Evolutionary conservation across 73 alveolate genomes (phyloP).

Genomic region (Symbiodinium pilosum): DNA sequence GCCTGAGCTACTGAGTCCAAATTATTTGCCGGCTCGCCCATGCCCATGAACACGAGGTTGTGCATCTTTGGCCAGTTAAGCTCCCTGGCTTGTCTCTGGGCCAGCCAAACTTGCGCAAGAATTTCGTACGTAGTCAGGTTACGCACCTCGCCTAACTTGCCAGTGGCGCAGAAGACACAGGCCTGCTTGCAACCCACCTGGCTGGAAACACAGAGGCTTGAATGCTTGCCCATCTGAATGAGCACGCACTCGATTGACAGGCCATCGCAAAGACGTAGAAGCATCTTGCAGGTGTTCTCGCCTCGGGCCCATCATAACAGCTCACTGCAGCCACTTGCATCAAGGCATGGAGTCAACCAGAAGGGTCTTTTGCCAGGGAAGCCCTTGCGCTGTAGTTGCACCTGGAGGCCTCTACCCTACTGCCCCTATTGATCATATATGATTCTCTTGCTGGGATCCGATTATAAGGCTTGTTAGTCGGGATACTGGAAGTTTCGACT

Average conservation of each 20-base stretch:
- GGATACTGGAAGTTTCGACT: too few relatives aligned
- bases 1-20: constrained; percentile 31
- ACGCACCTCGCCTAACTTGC: constrained; percentile 40
- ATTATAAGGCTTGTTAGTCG: too few relatives aligned
- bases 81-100: constrained; percentile 15
- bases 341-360: too few relatives aligned
- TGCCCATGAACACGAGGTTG: constrained; percentile 71
- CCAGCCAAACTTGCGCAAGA: constrained; percentile 43
- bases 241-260: constrained; percentile 27
- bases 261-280: background rate
- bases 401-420: too few relatives aligned
- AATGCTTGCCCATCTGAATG: constrained; percentile 49
- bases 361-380: too few relatives aligned
- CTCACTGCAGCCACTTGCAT: too few relatives aligned
- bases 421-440: too few relatives aligned
- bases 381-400: too few relatives aligned
- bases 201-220: constrained; percentile 55
- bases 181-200: constrained; percentile 86
- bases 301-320: too few relatives aligned
- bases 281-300: constrained; percentile 54
- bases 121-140: constrained; percentile 47
- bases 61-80: constrained; percentile 36
- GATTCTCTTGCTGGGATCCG: too few relatives aligned
- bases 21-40: constrained; percentile 46
- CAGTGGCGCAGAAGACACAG: constrained; percentile 59